These are phyloP conservation scores for Xerocomus cyaneibrunnescens DNA, from an alignment of 1,284 basidiomycete species.

Conservation along the genomic window DNA sequence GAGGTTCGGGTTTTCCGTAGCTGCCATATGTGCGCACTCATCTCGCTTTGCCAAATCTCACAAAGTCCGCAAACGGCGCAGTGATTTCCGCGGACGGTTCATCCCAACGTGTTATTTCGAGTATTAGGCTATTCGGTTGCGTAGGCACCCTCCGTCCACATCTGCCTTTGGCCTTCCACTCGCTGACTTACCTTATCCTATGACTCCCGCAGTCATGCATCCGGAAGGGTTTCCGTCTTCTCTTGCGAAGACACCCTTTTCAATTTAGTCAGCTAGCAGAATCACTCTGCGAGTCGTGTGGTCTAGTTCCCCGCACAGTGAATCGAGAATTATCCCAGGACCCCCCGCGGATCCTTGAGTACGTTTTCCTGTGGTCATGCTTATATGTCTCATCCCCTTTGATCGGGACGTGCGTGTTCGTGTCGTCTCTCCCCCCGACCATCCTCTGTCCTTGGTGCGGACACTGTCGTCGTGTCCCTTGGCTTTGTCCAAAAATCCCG, in stretches of 20 bases:
- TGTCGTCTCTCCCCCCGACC: slow-evolving; percentile 11
- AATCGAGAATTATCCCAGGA: slow-evolving; percentile 29
- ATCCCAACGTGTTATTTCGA: slow-evolving; percentile 27
- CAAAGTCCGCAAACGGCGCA: slow-evolving; percentile 21
- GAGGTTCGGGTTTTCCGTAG: not conserved
- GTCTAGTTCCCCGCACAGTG: slow-evolving; percentile 31
- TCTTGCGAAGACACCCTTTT: slow-evolving; percentile 8
- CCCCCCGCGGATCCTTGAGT: slow-evolving; percentile 34
- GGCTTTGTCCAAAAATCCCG: slow-evolving; percentile 10
- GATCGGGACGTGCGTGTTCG: slow-evolving; percentile 19
- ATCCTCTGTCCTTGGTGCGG: slow-evolving; percentile 6
- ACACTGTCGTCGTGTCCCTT: slow-evolving; percentile 14
- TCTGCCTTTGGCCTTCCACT: slow-evolving; percentile 10
- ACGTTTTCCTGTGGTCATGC: slow-evolving; percentile 14
- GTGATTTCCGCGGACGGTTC: slow-evolving; percentile 34
- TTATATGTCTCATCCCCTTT: slow-evolving; percentile 25
- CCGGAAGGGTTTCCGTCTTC: slow-evolving; percentile 10
- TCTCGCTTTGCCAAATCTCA: slow-evolving; percentile 28
- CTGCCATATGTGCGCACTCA: slow-evolving; percentile 15
- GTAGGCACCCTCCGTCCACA: slow-evolving; percentile 11
- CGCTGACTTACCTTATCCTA: slow-evolving; percentile 17
- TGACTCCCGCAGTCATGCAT: slow-evolving; percentile 16
- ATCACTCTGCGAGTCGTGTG: slow-evolving; percentile 12
- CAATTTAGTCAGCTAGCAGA: slow-evolving; percentile 8
- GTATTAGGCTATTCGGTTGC: slow-evolving; percentile 26